Base-by-base conservation (phyloP, 1,139 yeast genomes). In the Schwanniomyces etchellsii region DNA sequence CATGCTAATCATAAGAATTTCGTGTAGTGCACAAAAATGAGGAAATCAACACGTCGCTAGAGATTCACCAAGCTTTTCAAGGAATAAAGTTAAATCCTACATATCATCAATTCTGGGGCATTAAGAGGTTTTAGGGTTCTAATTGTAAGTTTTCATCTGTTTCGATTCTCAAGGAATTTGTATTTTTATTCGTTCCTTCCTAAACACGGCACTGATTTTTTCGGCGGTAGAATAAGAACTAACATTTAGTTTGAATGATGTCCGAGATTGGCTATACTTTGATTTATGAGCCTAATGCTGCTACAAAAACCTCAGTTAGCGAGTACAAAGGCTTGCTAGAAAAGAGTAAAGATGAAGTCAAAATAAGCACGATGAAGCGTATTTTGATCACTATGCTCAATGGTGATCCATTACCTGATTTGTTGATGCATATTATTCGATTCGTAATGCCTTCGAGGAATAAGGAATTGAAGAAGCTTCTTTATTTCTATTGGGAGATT, bases 401-500 rank as follows among this genome's bases (percentile, higher is more conserved):
- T 52, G 96, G 97, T 20, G 95, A 91, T 49, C 79, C 94, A 35
- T 70, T 91, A 79, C 93, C 96, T n/a, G 95, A 84, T 43, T 68
- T 93, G 46, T 74, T 93, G 60, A 91, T 93, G 98, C 96, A 89
- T 56, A 84, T 93, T 44, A 91, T 93, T 48, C 77, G 98, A 50
- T 93, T 86, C 50, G 93, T 93, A 35, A 88, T 93, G 96, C 98
- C 98, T 14, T 85, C 96, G 14, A 82, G 73, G 50, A 80, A 81
- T 61, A 93, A 91, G 62, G 85, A 81, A 48, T 74, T 93, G 60
- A 93, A 93, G 69, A 91, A 89, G 59, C 70, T 93, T 51, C 68
- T 93, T 44, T 93, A 91, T 52, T 86, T 88, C 52, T 93, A 93
- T 66, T 93, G 98, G 98, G 99, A 93, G 59, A 86, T 89, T 35